Base-by-base conservation (phyloP, 2,329 filamentous ascomycete species). In the Didymella glomerata region DNA sequence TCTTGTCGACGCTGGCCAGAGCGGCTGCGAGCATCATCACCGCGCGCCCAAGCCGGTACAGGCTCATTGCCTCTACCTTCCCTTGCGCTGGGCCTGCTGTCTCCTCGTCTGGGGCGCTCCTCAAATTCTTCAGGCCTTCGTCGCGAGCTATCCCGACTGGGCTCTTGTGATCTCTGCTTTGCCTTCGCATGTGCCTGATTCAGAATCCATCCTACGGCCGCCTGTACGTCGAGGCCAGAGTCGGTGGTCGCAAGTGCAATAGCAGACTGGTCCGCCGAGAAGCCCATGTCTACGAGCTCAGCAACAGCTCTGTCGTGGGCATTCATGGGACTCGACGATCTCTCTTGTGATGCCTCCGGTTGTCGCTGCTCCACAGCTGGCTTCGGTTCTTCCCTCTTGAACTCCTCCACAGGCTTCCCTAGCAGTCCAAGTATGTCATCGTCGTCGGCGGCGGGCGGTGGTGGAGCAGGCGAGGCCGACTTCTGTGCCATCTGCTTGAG, bases 221-320 rank as follows among this genome's bases (percentile, higher is more conserved):
- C 89, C 75, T 97, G 92, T 10, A 97, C 87, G 72, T 97, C 90
- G 1, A 88, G 79, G 2, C 92, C 91, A 3, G 88, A 88, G 4
- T 92, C 90, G 30, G 91, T 97, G 69, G 92, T 90, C 11, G 88
- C 87, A 40, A 99, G 79, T 5, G 93, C 95, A 62, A 89, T 84
- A 53, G 86, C 85, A n/a, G 95, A 90, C 70, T 93, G 92, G 58
- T 96, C 91, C 0, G 88, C 85, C 0, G 92, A 88, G 68, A 99
- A 99, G 0, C 95, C 95, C 86, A 98, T 98, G 66, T 97, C 94
- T 3, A 97, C 88, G 25, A 99, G 81, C 74, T 98, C 92, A 10
- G 91, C 92, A 25, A 98, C 86, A 10, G 93, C 91, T 66, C 86
- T 87, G 71, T 97, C 92, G 57, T 90, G 88, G 1, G 86, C 87